Base-by-base conservation (phyloP, 2,329 filamentous ascomycete species). In the Botrytis byssoidea region DNA sequence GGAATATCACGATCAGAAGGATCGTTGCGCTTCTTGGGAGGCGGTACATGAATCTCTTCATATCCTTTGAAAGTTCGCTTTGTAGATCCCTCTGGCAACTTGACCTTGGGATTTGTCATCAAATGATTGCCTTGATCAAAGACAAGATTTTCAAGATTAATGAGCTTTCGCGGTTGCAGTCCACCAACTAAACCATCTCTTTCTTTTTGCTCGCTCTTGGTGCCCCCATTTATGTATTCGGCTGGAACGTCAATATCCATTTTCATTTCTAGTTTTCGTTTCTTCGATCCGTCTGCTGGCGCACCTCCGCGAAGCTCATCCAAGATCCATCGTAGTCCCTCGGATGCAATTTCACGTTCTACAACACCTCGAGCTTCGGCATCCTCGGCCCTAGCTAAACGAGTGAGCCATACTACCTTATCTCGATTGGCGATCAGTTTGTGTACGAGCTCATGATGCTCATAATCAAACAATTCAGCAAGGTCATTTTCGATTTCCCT, bases 61-160 rank as follows among this genome's bases (percentile, higher is more conserved):
- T 98, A 99, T 48, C 96, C 96, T 83, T 99, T 99, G 85, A 98
- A 98, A 0, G 93, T 94, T 66, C 94, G 90, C 83, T 98, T 98
- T 0, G 93, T 98, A 3, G 96, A 97, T 18, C 96, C 96, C 81
- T 97, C 94, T 0, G 96, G 96, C 32, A 99, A 87, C 76, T 93
- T 92, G 65, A 99, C 96, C 81, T 94, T 98, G 10, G 94, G 93
- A 79, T 99, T 99, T n/a, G 96, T 98, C 95, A 98, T 99, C 61
- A 99, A 87, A 85, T 99, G 96, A 80, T 98, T 99, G 71, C 96
- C 96, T 83, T 98, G 95, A 78, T 98, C 96, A 81, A 99, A 99
- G 57, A 98, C 89, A 48, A 99, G 89, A 79, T 98, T 98, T 74
- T 99, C 95, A 70, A 99, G 86, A 81, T 98, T 98, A 82, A 99